phyloP scores from a whole-genome alignment of 2,329 filamentous ascomycete genomes.

The Clarireedia homoeocarpa region DNA sequence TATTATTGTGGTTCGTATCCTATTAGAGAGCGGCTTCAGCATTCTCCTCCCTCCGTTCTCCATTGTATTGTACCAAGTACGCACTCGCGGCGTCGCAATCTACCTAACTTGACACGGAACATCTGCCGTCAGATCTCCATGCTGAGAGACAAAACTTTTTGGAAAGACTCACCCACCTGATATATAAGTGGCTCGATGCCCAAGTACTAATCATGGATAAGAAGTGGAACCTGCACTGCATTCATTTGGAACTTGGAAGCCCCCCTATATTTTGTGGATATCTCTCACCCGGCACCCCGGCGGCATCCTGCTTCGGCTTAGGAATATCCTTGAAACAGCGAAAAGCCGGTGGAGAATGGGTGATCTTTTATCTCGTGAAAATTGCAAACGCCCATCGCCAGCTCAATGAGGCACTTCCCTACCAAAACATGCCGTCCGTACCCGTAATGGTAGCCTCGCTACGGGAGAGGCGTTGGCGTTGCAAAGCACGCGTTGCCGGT shows the following conservation, averaged over 20 bases:
- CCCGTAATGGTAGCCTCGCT: slow-evolving; percentile 4
- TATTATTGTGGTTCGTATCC: too few relatives aligned
- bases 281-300: not conserved
- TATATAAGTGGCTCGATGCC: too few relatives aligned
- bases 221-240: not conserved
- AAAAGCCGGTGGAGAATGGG: not conserved
- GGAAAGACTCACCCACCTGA: too few relatives aligned
- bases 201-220: not conserved
- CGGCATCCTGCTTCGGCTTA: not conserved
- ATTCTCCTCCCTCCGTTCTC: too few relatives aligned
- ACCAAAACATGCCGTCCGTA: not conserved
- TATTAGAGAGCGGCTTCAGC: too few relatives aligned
- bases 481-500: not conserved
- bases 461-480: slow-evolving; percentile 7
- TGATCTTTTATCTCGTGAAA: not conserved
- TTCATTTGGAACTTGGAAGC: not conserved
- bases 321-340: not conserved
- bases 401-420: not conserved
- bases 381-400: not conserved
- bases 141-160: too few relatives aligned
- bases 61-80: too few relatives aligned
- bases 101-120: too few relatives aligned
- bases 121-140: too few relatives aligned
- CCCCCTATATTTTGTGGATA: not conserved
- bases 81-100: too few relatives aligned